phyloP scores from a whole-genome alignment of 75 land plant genomes.

The Pinus taeda region DNA sequence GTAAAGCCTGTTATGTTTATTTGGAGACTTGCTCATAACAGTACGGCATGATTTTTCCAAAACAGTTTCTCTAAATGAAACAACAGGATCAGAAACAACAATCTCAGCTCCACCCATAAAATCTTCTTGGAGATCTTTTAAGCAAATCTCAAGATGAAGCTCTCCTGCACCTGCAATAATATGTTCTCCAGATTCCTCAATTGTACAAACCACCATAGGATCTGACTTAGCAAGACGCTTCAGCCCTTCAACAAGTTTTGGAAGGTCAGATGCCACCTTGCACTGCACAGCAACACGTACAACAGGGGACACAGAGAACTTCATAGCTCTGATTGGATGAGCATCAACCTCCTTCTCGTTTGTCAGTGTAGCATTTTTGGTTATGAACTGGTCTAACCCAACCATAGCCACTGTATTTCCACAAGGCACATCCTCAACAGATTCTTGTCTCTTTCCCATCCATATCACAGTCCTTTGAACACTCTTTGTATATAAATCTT shows the following conservation, averaged over 20 bases:
- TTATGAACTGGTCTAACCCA: constrained; percentile 50
- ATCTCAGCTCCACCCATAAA: constrained; percentile 73
- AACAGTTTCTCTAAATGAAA: constrained; percentile 40
- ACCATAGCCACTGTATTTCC: too few relatives aligned
- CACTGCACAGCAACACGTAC: too few relatives aligned
- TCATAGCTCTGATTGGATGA: constrained; percentile 76
- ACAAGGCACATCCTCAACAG: too few relatives aligned
- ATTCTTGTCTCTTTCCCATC: constrained; percentile 83
- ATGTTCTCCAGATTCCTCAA: constrained; percentile 16
- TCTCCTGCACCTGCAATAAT: constrained; percentile 73
- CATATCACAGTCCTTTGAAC: constrained; percentile 90
- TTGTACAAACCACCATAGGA: constrained; percentile 7
- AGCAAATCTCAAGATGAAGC: constrained; percentile 73
- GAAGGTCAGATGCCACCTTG: constrained; percentile 15
- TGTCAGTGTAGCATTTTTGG: constrained; percentile 82
- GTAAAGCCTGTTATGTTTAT: constrained; percentile 49
- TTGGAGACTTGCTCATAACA: constrained; percentile 79
- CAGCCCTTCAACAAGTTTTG: constrained; percentile 73
- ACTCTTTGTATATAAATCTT: constrained; percentile 64
- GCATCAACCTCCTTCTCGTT: constrained; percentile 81
- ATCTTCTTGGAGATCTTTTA: constrained; percentile 71
- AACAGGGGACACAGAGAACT: constrained; percentile 35
- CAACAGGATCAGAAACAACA: constrained; percentile 30
- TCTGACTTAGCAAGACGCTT: constrained; percentile 51
- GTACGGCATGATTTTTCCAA: constrained; percentile 54